A percentile compares a stretch with the other conserved stretches of the same genome.
phyloP scores from a whole-genome alignment of 768 basidiomycete genomes.

The Pisolithus marmoratus region DNA sequence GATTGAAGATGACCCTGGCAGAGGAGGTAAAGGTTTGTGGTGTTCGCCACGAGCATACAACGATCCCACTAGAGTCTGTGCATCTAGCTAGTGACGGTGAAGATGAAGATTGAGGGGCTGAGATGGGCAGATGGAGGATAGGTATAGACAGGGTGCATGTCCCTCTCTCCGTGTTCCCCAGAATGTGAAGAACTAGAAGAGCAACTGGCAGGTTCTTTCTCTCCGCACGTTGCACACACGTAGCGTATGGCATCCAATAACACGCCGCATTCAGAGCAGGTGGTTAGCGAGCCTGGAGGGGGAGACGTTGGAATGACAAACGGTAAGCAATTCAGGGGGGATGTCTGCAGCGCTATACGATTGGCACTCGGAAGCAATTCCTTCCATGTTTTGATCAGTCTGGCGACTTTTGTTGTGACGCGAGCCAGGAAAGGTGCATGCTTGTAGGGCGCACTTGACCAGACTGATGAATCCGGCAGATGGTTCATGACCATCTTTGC shows the following conservation, averaged over 20 bases:
- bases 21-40: conserved; percentile 42
- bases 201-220: conserved; percentile 47
- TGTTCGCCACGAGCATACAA: conserved; percentile 11
- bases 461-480: conserved; percentile 17
- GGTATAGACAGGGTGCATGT: conserved; percentile 11
- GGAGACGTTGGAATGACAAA: conserved; percentile 43
- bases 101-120: conserved; percentile 18
- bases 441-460: conserved; percentile 53
- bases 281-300: conserved; percentile 59
- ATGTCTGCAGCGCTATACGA: conserved; percentile 31
- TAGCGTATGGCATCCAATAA: conserved; percentile 81
- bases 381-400: conserved; percentile 16
- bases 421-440: conserved; percentile 63
- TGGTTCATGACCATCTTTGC: conserved; percentile 28
- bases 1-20: conserved; percentile 24
- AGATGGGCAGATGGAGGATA: conserved; percentile 34
- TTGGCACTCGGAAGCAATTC: conserved; percentile 13
- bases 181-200: conserved; percentile 7
- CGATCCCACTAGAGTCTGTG: conserved; percentile 9
- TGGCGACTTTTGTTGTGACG: conserved; percentile 39
- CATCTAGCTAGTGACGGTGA: conserved; percentile 15
- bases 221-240: conserved; percentile 84
- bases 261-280: conserved; percentile 77
- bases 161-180: conserved; percentile 46
- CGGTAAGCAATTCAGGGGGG: conserved; percentile 48